Conservation (phyloP, 176 grass and related monocot species). For the Coix lacrymajobi region DNA sequence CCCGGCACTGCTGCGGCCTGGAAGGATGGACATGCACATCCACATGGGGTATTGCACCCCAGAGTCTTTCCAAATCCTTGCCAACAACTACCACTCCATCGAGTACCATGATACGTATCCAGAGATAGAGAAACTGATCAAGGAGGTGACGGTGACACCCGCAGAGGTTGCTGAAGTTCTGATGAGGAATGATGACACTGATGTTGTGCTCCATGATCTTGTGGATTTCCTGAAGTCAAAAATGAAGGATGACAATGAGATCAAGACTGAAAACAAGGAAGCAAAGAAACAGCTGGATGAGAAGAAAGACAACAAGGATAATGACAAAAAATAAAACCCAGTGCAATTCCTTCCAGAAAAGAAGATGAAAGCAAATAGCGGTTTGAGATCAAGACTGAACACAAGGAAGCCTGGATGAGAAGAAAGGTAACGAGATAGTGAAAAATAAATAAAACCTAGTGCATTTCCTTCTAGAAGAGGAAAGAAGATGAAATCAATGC, state of each 20-base stretch:
- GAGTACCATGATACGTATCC: constrained; percentile 39
- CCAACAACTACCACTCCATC: constrained; percentile 62
- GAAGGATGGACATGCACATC: constrained; percentile 93
- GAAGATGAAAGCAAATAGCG: not conserved
- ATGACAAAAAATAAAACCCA: not conserved
- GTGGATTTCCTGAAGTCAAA: constrained; percentile 47
- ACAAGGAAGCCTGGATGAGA: too few species aligned
- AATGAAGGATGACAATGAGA: constrained; percentile 21
- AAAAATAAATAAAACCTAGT: not conserved
- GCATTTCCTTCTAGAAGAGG: not conserved
- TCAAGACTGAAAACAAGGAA: not conserved
- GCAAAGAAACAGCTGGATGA: not conserved
- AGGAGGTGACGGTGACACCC: constrained; percentile 49
- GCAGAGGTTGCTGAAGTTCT: constrained; percentile 69
- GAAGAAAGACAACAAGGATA: constrained; percentile 14
- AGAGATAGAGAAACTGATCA: constrained; percentile 50
- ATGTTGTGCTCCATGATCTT: constrained; percentile 39
- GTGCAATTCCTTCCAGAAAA: not conserved
- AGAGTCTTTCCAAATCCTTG: constrained; percentile 54
- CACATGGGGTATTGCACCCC: constrained; percentile 73
- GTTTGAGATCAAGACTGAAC: not conserved
- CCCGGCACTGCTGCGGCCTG: constrained; percentile 68
- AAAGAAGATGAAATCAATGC: not conserved
- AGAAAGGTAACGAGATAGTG: too few species aligned
- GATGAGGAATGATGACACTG: constrained; percentile 53